These are phyloP conservation scores for Acer yangbiense DNA, from an alignment of 345 rosid genomes.

Conservation along the genomic window DNA sequence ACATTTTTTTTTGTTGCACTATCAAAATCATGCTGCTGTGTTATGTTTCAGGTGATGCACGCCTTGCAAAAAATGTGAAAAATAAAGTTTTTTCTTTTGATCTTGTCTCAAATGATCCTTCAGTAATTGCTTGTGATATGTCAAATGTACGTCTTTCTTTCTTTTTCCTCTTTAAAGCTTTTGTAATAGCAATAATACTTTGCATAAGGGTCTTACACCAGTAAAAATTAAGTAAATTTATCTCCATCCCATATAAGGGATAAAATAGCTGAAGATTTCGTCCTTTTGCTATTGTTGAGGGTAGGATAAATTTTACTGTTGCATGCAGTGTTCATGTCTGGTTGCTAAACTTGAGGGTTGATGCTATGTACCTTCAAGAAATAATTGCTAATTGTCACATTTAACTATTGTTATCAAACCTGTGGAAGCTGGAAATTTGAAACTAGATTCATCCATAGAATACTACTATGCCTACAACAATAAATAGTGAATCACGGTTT, in stretches of 20 bases:
- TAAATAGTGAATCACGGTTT: not conserved
- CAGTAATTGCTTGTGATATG: constrained; percentile 91
- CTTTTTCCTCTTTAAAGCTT: constrained; percentile 4
- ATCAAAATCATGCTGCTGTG: constrained; percentile 16
- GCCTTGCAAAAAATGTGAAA: constrained; percentile 76
- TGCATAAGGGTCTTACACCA: not conserved
- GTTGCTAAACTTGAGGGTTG: not conserved
- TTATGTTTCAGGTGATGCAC: constrained; percentile 72
- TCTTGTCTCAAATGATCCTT: constrained; percentile 80
- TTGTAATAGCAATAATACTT: not conserved
- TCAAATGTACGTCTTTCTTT: constrained; percentile 53
- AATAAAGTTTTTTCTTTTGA: constrained; percentile 93
- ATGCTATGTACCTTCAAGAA: not conserved
- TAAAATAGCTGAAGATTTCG: not conserved
- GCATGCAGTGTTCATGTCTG: not conserved
- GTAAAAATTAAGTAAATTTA: not conserved
- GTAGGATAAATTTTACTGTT: not conserved
- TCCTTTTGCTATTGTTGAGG: not conserved
- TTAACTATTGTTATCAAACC: not conserved
- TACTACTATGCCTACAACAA: not conserved
- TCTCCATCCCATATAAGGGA: not conserved
- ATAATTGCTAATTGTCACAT: not conserved
- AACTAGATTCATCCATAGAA: not conserved
- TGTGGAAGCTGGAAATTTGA: not conserved
- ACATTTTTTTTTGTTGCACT: not conserved